phyloP scores from a whole-genome alignment of 352 stramenopile genomes.

The Phytopythium aichiense region DNA sequence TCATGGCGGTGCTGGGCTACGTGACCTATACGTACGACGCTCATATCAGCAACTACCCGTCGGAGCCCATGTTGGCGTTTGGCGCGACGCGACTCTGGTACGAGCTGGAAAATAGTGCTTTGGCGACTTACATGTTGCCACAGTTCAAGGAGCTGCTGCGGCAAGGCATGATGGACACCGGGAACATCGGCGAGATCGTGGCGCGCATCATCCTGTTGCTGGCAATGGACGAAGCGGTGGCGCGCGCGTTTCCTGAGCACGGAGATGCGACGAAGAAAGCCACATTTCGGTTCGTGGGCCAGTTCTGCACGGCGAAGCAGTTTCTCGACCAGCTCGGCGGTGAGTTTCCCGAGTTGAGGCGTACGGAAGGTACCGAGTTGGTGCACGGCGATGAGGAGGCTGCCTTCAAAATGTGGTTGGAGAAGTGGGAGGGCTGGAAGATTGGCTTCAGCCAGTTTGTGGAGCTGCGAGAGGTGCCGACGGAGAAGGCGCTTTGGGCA shows the following conservation, averaged over 20 bases:
- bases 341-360: neutral
- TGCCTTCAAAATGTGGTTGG: slow-evolving; percentile 4
- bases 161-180: slow-evolving; percentile 18
- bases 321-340: neutral
- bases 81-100: slow-evolving; percentile 19
- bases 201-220: slow-evolving; percentile 5
- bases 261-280: too few relatives aligned
- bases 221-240: slow-evolving; percentile 5
- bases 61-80: slow-evolving; percentile 15
- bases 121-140: slow-evolving; percentile 13
- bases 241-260: too few relatives aligned
- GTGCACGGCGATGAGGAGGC: neutral
- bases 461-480: slow-evolving; percentile 6
- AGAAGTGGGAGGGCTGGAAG: slow-evolving; percentile 12
- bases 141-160: slow-evolving; percentile 13
- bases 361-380: neutral
- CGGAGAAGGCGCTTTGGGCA: slow-evolving; percentile 10
- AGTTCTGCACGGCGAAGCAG: slow-evolving; percentile 8
- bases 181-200: slow-evolving; percentile 5
- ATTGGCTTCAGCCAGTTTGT: slow-evolving; percentile 25
- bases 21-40: slow-evolving; percentile 15
- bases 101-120: neutral
- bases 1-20: slow-evolving; percentile 20
- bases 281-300: slow-evolving; percentile 1
- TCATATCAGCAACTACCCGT: slow-evolving; percentile 14